phyloP scores from a whole-genome alignment of 768 basidiomycete genomes.

The Podaxis sp. region DNA sequence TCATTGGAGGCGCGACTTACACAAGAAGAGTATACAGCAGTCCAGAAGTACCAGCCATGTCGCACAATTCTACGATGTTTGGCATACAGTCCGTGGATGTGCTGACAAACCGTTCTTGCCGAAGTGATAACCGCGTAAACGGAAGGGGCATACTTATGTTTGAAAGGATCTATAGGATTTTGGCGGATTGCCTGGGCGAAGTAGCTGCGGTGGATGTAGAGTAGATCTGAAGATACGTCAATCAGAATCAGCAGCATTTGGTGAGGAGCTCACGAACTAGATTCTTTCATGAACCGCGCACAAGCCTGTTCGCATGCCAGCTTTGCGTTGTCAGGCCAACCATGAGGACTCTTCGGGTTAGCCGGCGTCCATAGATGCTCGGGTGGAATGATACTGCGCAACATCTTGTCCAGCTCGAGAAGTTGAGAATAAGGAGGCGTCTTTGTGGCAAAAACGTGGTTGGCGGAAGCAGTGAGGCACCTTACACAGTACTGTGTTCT shows the following conservation, averaged over 20 bases:
- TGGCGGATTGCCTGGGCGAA: constrained; percentile 43
- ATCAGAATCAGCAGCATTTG: background rate
- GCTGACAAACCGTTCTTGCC: constrained; percentile 36
- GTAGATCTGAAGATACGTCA: constrained; percentile 26
- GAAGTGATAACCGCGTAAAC: constrained; percentile 39
- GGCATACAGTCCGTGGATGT: constrained; percentile 32
- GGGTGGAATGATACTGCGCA: constrained; percentile 47
- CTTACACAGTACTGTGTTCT: constrained; percentile 40
- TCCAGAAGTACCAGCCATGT: constrained; percentile 49
- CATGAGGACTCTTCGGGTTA: constrained; percentile 30
- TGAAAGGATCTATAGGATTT: constrained; percentile 35
- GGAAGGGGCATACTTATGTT: constrained; percentile 40
- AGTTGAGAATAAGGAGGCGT: constrained; percentile 37
- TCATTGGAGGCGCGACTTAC: constrained; percentile 25
- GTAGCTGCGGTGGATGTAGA: constrained; percentile 46
- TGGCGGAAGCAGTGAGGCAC: constrained; percentile 39
- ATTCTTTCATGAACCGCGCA: constrained; percentile 35
- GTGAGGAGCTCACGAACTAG: constrained; percentile 31
- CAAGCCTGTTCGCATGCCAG: constrained; percentile 44
- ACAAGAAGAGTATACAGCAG: constrained; percentile 42
- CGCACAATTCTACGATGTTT: constrained; percentile 29
- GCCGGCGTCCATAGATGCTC: constrained; percentile 36
- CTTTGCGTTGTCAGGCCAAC: constrained; percentile 29
- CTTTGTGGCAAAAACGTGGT: constrained; percentile 36
- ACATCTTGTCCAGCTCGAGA: constrained; percentile 44